A percentile compares a stretch with the other conserved stretches of the same genome.
Evolutionary conservation across 1,139 yeast species (phyloP).

Genomic region (Pichia sp.): DNA sequence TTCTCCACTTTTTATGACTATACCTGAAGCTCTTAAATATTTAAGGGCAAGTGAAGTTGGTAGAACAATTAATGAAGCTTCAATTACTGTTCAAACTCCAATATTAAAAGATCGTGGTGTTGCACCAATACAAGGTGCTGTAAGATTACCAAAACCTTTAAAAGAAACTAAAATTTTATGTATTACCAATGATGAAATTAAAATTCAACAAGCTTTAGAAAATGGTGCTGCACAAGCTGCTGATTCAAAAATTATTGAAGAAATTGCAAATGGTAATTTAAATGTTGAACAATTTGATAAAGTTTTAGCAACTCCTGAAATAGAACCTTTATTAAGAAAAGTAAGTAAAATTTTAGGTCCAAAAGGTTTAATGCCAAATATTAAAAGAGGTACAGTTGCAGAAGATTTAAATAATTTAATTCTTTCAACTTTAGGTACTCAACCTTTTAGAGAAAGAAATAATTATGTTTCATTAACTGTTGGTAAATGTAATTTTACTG

Average conservation of each 20-base stretch:
- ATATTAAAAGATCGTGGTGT: slow-evolving; percentile 79
- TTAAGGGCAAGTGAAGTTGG: slow-evolving; percentile 90
- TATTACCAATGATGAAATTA: slow-evolving; percentile 53
- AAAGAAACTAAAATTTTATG: slow-evolving; percentile 61
- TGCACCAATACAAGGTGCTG: slow-evolving; percentile 66
- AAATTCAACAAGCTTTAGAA: slow-evolving; percentile 45
- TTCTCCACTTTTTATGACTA: slow-evolving; percentile 64
- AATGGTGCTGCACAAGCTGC: slow-evolving; percentile 64
- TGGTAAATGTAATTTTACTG: slow-evolving; percentile 75
- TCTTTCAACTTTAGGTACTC: slow-evolving; percentile 53
- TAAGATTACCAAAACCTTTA: slow-evolving; percentile 70
- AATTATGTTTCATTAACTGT: slow-evolving; percentile 60
- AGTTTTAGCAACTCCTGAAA: slow-evolving; percentile 82
- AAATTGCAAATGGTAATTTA: slow-evolving; percentile 46
- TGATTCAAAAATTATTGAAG: slow-evolving; percentile 62
- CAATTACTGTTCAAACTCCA: slow-evolving; percentile 58
- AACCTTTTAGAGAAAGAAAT: slow-evolving; percentile 66
- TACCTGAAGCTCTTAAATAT: slow-evolving; percentile 68
- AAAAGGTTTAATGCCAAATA: slow-evolving; percentile 80
- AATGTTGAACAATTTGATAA: slow-evolving; percentile 57
- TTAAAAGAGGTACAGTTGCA: slow-evolving; percentile 81
- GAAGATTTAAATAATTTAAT: slow-evolving; percentile 55
- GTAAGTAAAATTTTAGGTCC: slow-evolving; percentile 84
- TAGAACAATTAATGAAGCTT: slow-evolving; percentile 59
- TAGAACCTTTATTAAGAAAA: slow-evolving; percentile 49